phyloP scores from a whole-genome alignment of 1,284 basidiomycete species.

The Pterulicium gracile region DNA sequence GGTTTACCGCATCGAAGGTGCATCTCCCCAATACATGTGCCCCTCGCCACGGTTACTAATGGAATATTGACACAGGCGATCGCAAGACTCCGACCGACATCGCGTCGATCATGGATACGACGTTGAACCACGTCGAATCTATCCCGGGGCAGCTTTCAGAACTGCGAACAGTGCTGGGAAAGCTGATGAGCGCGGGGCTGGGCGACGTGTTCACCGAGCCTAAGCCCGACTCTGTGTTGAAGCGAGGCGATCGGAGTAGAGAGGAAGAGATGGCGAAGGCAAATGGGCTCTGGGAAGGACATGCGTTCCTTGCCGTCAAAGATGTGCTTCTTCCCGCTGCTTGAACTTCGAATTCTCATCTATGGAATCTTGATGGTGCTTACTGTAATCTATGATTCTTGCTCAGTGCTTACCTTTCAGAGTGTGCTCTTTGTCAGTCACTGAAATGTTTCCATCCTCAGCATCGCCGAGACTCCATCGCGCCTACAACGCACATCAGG shows the following conservation, averaged over 20 bases:
- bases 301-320: not conserved
- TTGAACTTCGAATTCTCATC: no score
- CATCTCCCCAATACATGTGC: not conserved
- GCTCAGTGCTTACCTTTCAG: no score
- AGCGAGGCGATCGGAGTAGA: not conserved
- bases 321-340: no score
- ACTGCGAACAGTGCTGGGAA: not conserved
- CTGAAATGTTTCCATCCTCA: no score
- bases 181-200: not conserved
- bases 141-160: conserved; percentile 1
- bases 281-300: not conserved
- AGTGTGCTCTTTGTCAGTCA: no score
- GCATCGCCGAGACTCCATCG: no score
- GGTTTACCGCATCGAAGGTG: not conserved
- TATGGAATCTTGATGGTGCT: no score
- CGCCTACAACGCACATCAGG: no score
- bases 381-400: no score
- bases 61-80: not conserved
- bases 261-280: not conserved
- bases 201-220: not conserved
- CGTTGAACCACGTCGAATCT: not conserved
- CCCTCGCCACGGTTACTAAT: not conserved
- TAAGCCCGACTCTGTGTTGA: not conserved
- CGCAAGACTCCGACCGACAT: not conserved
- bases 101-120: not conserved